A percentile compares a stretch with the other conserved stretches of the same genome.
Evolutionary conservation across 106 monocot species (phyloP).

Genomic region (Apostasia shenzhenica): DNA sequence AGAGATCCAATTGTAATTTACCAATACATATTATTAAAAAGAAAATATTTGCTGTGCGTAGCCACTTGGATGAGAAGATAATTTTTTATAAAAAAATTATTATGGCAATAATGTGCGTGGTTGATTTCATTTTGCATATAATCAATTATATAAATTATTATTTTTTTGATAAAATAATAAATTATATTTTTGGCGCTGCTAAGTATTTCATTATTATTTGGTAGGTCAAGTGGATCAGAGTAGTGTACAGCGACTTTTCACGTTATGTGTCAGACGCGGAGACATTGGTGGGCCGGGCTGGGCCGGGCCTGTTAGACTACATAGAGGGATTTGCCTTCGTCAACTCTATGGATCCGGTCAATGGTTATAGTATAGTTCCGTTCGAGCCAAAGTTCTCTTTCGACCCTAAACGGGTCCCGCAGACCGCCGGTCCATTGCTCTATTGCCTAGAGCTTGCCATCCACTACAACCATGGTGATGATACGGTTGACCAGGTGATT

Average conservation of each 20-base stretch:
- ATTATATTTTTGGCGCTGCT: too few species aligned
- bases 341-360: conserved; percentile 53
- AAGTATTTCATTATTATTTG: too few species aligned
- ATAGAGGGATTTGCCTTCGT: conserved; percentile 84
- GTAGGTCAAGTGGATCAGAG: conserved; percentile 80
- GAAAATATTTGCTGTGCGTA: too few species aligned
- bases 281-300: conserved; percentile 36
- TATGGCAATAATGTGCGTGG: too few species aligned
- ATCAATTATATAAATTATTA: too few species aligned
- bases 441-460: conserved; percentile 84
- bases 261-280: conserved; percentile 68
- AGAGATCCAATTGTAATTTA: too few species aligned
- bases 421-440: conserved; percentile 45
- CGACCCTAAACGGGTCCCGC: conserved; percentile 39
- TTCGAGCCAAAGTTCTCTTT: conserved; percentile 24
- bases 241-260: conserved; percentile 58
- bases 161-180: too few species aligned
- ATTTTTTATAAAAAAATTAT: too few species aligned
- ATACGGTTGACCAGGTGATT: conserved; percentile 55
- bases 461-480: conserved; percentile 32
- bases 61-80: too few species aligned
- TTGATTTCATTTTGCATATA: too few species aligned
- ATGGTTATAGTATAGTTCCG: conserved; percentile 60
- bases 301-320: conserved; percentile 55
- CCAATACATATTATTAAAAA: too few species aligned